These are phyloP conservation scores for Cnidoscolus chayamansa DNA, from an alignment of 441 rosid species.

Conservation along the genomic window DNA sequence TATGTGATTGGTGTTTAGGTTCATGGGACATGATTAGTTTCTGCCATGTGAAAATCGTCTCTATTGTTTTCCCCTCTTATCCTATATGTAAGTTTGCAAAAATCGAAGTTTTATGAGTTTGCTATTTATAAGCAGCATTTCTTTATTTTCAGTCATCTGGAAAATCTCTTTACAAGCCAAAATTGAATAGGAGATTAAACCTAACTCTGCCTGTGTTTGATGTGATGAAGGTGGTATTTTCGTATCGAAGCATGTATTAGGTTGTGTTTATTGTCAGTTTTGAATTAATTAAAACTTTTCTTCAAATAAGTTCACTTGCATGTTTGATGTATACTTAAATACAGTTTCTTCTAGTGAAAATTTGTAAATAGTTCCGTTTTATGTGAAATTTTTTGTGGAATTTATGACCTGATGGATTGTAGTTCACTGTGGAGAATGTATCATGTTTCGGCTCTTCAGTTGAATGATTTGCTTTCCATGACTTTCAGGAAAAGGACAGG, in stretches of 20 bases:
- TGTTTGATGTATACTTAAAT: background rate
- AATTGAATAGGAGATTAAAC: background rate
- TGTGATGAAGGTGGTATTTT: background rate
- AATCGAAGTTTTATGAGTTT: background rate
- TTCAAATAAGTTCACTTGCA: background rate
- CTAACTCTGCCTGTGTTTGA: background rate
- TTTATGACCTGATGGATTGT: background rate
- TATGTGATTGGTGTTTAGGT: constrained; percentile 2
- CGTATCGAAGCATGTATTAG: background rate
- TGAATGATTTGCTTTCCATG: background rate
- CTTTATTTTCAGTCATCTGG: background rate
- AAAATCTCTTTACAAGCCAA: background rate
- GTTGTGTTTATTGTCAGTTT: background rate
- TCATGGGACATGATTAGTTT: background rate
- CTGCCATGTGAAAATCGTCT: background rate
- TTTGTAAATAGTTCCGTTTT: background rate
- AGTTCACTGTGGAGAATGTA: background rate
- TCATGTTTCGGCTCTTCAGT: background rate
- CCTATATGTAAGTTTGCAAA: background rate
- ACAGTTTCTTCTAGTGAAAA: background rate
- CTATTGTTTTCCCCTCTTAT: background rate
- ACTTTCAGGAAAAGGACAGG: constrained; percentile 46
- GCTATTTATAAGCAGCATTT: background rate
- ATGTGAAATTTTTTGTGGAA: background rate
- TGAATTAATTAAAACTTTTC: background rate